These are phyloP conservation scores for Tricladium varicosporioides DNA, from an alignment of 2,329 filamentous ascomycete genomes.

Conservation along the genomic window DNA sequence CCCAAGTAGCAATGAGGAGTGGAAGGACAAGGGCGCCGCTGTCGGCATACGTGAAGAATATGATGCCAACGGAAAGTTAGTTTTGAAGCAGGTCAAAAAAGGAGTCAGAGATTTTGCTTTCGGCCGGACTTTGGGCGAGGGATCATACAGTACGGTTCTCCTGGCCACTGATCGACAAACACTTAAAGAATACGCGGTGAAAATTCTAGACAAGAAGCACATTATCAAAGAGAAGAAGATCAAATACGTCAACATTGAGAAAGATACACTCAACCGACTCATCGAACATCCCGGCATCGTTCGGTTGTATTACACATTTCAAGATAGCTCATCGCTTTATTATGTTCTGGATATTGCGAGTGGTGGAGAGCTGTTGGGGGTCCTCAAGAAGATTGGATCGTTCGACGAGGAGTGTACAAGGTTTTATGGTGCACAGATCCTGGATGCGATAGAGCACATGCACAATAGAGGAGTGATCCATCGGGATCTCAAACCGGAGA, in stretches of 20 bases:
- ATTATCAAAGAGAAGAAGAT: constrained; percentile 99
- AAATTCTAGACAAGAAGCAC: constrained; percentile 95
- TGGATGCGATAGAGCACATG: constrained; percentile 98
- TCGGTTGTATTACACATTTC: constrained; percentile 96
- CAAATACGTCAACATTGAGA: constrained; percentile 99
- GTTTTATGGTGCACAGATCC: constrained; percentile 93
- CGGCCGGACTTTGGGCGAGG: constrained; percentile 85
- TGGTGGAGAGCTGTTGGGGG: constrained; percentile 86
- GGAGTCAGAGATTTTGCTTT: constrained; percentile 97
- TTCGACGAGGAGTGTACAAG: constrained; percentile 93
- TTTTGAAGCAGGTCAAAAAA: constrained; percentile 87
- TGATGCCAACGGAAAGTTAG: constrained; percentile 78
- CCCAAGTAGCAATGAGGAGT: constrained; percentile 75
- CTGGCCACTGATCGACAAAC: constrained; percentile 92
- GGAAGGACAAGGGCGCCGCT: constrained; percentile 94
- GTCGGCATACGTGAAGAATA: constrained; percentile 78
- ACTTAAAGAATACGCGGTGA: constrained; percentile 94
- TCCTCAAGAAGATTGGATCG: constrained; percentile 89
- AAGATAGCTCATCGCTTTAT: constrained; percentile 93
- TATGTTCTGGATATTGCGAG: constrained; percentile 94
- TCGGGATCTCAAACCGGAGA: constrained; percentile 94
- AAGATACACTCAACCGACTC: constrained; percentile 92
- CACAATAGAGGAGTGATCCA: constrained; percentile 95
- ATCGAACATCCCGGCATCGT: constrained; percentile 97
- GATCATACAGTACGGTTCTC: constrained; percentile 95